These are phyloP conservation scores for Eucalyptus lansdowneana DNA, from an alignment of 345 rosid species.

Conservation along the genomic window DNA sequence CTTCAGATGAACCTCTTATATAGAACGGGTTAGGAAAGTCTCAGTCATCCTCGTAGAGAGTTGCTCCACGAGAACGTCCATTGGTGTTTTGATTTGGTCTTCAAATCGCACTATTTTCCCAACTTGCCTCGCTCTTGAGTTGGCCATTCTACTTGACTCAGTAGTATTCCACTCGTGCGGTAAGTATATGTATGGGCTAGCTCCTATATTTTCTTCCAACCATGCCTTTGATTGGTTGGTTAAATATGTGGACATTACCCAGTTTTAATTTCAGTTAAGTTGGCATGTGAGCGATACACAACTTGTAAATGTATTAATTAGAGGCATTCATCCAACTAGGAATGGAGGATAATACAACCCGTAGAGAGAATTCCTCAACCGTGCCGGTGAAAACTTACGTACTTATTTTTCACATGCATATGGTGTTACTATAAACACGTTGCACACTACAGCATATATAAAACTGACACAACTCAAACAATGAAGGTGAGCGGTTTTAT, in stretches of 20 bases:
- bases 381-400: not conserved
- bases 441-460: not conserved
- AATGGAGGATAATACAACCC: too few species aligned
- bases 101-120: not conserved
- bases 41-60: not conserved
- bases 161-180: constrained; percentile 2
- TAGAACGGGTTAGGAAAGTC: not conserved
- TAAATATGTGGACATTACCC: too few species aligned
- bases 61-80: not conserved
- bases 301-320: too few species aligned
- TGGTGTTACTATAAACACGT: not conserved
- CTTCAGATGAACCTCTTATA: not conserved
- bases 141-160: constrained; percentile 6
- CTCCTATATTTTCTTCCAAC: not conserved
- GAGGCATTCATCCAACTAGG: too few species aligned
- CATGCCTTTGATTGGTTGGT: too few species aligned
- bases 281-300: too few species aligned
- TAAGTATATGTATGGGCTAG: not conserved
- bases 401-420: not conserved
- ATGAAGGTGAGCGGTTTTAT: not conserved
- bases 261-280: too few species aligned
- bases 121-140: constrained; percentile 1
- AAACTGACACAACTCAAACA: not conserved
- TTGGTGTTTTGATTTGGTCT: not conserved
- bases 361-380: too few species aligned